Conservation (phyloP, 768 basidiomycete species). For the Flagelloscypha sp. region DNA sequence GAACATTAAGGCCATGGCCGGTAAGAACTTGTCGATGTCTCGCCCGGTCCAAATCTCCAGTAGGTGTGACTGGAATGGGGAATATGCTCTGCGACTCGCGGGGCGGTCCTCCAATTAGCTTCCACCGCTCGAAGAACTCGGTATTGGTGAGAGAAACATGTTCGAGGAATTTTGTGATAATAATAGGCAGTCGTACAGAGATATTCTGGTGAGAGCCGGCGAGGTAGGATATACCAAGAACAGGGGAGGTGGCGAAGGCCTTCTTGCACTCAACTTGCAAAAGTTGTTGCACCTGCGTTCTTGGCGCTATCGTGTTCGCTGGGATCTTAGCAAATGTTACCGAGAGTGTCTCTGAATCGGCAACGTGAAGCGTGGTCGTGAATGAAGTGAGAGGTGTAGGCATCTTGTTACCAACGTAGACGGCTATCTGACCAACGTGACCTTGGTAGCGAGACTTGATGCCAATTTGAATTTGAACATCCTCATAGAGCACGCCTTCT, state of each 20-base stretch:
- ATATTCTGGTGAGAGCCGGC: slow-evolving; percentile 88
- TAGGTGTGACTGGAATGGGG: slow-evolving; percentile 58
- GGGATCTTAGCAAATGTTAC: slow-evolving; percentile 89
- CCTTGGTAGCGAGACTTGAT: slow-evolving; percentile 96
- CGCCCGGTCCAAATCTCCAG: slow-evolving; percentile 66
- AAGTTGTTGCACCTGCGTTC: slow-evolving; percentile 87
- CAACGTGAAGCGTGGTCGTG: slow-evolving; percentile 70
- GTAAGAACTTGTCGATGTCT: slow-evolving; percentile 69
- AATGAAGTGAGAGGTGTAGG: slow-evolving; percentile 84
- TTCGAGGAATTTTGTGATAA: slow-evolving; percentile 88
- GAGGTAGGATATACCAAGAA: slow-evolving; percentile 82
- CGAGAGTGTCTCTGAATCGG: slow-evolving; percentile 67
- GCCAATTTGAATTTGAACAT: slow-evolving; percentile 91
- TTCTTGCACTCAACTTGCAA: slow-evolving; percentile 94
- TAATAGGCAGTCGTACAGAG: slow-evolving; percentile 76
- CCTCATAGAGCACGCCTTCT: slow-evolving; percentile 94
- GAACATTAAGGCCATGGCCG: slow-evolving; percentile 68
- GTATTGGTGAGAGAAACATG: slow-evolving; percentile 74
- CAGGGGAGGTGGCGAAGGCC: slow-evolving; percentile 66
- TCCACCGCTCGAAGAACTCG: slow-evolving; percentile 98
- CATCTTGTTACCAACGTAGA: slow-evolving; percentile 96
- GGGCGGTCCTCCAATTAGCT: slow-evolving; percentile 90
- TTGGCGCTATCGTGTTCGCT: slow-evolving; percentile 67
- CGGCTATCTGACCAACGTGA: slow-evolving; percentile 84
- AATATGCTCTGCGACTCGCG: slow-evolving; percentile 87